Conservation (phyloP, 2,329 filamentous ascomycete genomes). For the Pseudocercospora crystallina region DNA sequence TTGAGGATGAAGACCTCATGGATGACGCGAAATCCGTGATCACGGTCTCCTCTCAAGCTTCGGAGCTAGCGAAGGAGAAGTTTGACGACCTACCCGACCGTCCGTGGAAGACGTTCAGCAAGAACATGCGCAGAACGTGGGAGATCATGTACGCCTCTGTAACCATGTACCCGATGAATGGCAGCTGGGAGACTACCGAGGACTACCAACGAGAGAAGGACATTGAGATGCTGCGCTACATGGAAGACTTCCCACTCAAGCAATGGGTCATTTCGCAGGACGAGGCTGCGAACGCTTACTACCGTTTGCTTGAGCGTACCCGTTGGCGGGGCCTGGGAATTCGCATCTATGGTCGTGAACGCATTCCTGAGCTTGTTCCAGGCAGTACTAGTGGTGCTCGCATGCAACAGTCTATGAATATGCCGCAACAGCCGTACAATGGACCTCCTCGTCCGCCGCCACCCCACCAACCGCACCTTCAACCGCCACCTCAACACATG, state of each 20-base stretch:
- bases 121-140: slow-evolving; percentile 18
- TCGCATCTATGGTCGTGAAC: slow-evolving; percentile 26
- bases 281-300: slow-evolving; percentile 24
- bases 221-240: slow-evolving; percentile 31
- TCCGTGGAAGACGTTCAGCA: slow-evolving; percentile 27
- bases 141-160: slow-evolving; percentile 30
- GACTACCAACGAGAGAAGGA: slow-evolving; percentile 30
- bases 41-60: slow-evolving; percentile 22
- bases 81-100: slow-evolving; percentile 13
- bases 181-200: slow-evolving; percentile 31
- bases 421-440: background rate
- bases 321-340: slow-evolving; percentile 28
- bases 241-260: slow-evolving; percentile 29
- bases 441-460: background rate
- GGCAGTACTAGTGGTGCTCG: background rate
- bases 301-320: slow-evolving; percentile 27
- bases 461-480: background rate
- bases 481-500: background rate
- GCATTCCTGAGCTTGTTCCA: slow-evolving; percentile 8
- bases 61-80: slow-evolving; percentile 7
- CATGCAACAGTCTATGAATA: background rate
- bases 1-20: slow-evolving; percentile 19
- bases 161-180: slow-evolving; percentile 17
- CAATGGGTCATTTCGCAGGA: slow-evolving; percentile 29
- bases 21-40: slow-evolving; percentile 27